Evolutionary conservation across 2,329 filamentous ascomycete species (phyloP).

Genomic region (Alternaria incomplexa): DNA sequence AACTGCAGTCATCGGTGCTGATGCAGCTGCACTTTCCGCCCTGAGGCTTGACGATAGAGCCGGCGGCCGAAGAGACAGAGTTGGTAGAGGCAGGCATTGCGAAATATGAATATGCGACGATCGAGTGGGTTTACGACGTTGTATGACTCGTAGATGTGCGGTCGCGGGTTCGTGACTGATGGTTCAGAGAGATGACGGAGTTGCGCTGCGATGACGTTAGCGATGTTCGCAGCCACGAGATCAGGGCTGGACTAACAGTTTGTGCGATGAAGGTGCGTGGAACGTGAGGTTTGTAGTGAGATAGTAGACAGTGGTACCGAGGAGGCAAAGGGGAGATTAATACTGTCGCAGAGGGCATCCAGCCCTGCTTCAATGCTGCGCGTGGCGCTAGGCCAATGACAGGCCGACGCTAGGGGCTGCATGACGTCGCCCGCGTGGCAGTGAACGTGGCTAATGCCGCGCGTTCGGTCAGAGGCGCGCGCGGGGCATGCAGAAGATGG

Average conservation of each 20-base stretch:
- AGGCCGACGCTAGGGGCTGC: constrained; percentile 15
- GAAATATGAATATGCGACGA: not conserved
- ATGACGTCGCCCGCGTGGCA: constrained; percentile 37
- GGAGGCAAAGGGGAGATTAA: constrained; percentile 17
- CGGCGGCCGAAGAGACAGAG: constrained; percentile 38
- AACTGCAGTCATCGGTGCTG: constrained; percentile 40
- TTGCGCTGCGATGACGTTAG: constrained; percentile 5
- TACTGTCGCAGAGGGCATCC: constrained; percentile 8
- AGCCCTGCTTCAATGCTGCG: constrained; percentile 26
- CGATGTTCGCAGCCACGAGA: not conserved
- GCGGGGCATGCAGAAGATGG: not conserved
- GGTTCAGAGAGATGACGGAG: not conserved
- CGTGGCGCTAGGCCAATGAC: constrained; percentile 17
- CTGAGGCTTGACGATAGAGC: constrained; percentile 45
- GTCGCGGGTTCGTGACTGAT: not conserved
- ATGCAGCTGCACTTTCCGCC: constrained; percentile 38
- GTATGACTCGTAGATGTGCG: not conserved
- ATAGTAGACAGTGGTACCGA: not conserved
- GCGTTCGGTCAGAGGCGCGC: not conserved
- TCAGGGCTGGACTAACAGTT: not conserved
- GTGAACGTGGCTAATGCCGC: constrained; percentile 10
- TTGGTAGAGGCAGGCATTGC: constrained; percentile 43
- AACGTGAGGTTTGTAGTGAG: not conserved
- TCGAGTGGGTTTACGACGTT: not conserved
- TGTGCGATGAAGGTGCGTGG: not conserved